Conservation (phyloP, 345 rosid genomes). For the Turritis glabra region DNA sequence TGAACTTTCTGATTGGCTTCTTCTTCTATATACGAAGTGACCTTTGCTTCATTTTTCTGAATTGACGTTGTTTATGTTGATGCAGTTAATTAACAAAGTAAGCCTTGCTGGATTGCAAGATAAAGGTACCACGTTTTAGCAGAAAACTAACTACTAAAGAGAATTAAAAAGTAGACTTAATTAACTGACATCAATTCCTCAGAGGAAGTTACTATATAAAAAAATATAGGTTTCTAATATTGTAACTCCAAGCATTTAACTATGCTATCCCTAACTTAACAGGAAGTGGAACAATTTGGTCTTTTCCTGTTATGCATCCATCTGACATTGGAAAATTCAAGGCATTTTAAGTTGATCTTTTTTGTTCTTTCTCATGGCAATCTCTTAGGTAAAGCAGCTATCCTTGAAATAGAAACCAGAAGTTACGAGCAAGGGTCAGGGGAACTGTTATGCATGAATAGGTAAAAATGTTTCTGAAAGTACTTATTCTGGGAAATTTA, state of each 20-base stretch:
- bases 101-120: slow-evolving; percentile 85
- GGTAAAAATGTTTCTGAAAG: slow-evolving; percentile 47
- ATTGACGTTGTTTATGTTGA: slow-evolving; percentile 17
- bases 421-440: slow-evolving; percentile 71
- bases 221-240: background rate
- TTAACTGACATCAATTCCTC: background rate
- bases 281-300: background rate
- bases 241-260: background rate
- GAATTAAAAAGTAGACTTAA: background rate
- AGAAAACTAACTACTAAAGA: background rate
- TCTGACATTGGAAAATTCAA: background rate
- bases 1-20: background rate
- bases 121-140: slow-evolving; percentile 56
- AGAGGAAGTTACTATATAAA: background rate
- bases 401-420: slow-evolving; percentile 74
- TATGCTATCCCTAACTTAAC: background rate
- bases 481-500: background rate
- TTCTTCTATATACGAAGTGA: background rate
- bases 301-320: background rate
- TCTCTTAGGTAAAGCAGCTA: slow-evolving; percentile 81
- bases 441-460: slow-evolving; percentile 71
- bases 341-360: background rate
- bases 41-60: background rate
- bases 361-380: background rate
- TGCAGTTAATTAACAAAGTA: slow-evolving; percentile 68